Conservation (phyloP, 1,139 yeast genomes). For the Protomyces pachydermus region DNA sequence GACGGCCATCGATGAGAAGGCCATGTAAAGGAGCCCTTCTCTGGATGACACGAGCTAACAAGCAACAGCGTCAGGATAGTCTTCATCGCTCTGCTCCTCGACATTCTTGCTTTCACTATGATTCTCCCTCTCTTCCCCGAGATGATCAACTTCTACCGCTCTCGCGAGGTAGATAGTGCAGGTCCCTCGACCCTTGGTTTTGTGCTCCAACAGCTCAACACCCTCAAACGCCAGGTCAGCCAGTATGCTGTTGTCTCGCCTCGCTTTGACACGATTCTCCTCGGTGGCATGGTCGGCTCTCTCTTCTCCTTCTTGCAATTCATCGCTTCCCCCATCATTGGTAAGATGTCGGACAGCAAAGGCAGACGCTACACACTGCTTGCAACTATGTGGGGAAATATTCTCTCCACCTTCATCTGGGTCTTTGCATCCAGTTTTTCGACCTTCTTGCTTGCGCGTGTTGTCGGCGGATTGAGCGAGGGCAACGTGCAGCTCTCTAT, state of each 20-base stretch:
- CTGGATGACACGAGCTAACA: neutral
- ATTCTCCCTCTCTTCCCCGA: constrained; percentile 26
- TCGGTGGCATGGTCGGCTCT: constrained; percentile 26
- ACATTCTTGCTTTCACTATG: constrained; percentile 25
- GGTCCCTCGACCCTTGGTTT: constrained; percentile 17
- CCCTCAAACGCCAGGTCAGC: constrained; percentile 14
- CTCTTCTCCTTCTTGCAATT: constrained; percentile 25
- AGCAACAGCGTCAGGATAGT: constrained; percentile 8
- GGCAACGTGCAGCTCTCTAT: constrained; percentile 26
- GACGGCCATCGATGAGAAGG: constrained; percentile 10
- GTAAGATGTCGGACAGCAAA: constrained; percentile 10
- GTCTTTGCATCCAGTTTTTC: constrained; percentile 26
- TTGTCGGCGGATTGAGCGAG: constrained; percentile 27
- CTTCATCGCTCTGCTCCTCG: constrained; percentile 20
- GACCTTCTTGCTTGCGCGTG: constrained; percentile 16
- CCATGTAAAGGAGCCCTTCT: neutral
- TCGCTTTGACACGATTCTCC: constrained; percentile 21
- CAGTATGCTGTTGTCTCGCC: constrained; percentile 19
- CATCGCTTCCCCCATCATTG: constrained; percentile 27
- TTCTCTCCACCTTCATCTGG: constrained; percentile 26
- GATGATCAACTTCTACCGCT: constrained; percentile 24
- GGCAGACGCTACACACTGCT: constrained; percentile 21
- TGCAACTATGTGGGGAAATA: constrained; percentile 26
- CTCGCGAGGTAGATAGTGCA: constrained; percentile 11
- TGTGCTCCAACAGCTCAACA: constrained; percentile 13